These are phyloP conservation scores for Taxillus chinensis DNA, from an alignment of 164 flowering plant species.

Conservation along the genomic window DNA sequence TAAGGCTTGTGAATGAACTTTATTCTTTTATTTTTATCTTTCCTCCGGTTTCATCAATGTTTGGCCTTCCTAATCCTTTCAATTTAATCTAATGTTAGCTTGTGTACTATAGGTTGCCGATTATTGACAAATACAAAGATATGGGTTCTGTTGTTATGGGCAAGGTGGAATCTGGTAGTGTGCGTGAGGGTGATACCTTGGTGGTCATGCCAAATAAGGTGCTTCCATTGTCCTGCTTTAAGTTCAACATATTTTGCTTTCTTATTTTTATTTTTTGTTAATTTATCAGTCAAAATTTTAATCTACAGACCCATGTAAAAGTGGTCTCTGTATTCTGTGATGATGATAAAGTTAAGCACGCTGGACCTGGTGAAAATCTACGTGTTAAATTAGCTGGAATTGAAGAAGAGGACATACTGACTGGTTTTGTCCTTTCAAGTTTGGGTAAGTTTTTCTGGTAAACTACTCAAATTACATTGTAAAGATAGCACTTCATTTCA, in stretches of 20 bases:
- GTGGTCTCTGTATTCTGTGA: slow-evolving; percentile 64
- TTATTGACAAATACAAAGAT: slow-evolving; percentile 91
- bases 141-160: slow-evolving; percentile 99
- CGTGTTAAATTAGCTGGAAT: slow-evolving; percentile 71
- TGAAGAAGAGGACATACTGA: slow-evolving; percentile 83
- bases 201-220: slow-evolving; percentile 97
- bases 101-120: slow-evolving; percentile 65
- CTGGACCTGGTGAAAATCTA: slow-evolving; percentile 93
- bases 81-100: not conserved
- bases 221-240: not conserved
- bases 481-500: no score
- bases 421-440: slow-evolving; percentile 80
- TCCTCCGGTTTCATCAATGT: no score
- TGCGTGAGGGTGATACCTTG: slow-evolving; percentile 77
- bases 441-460: slow-evolving; percentile 35
- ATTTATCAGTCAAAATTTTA: not conserved
- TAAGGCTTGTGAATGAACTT: no score
- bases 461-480: no score
- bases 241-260: no score
- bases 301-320: slow-evolving; percentile 66
- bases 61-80: no score
- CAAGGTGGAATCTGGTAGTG: slow-evolving; percentile 85
- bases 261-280: not conserved
- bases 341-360: slow-evolving; percentile 60
- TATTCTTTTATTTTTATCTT: no score